Conservation (phyloP, 768 basidiomycete species). For the Xerocomus spinulosus region DNA sequence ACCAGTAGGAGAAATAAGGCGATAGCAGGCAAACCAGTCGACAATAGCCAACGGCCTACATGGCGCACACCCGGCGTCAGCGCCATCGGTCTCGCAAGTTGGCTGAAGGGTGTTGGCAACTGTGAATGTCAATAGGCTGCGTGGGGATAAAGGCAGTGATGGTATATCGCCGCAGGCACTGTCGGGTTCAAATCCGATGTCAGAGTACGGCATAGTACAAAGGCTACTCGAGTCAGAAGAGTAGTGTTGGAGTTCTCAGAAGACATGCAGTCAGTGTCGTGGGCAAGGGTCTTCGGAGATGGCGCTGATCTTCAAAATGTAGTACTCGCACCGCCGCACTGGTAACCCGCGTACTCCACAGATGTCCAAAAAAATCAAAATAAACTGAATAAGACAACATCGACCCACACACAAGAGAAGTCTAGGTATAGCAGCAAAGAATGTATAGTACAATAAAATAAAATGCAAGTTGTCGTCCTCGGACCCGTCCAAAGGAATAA, state of each 20-base stretch:
- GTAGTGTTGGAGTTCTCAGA: too few relatives aligned
- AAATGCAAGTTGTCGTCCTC: conserved; percentile 1
- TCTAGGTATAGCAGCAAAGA: conserved; percentile 6
- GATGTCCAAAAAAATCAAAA: background rate
- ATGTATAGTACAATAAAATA: conserved; percentile 25
- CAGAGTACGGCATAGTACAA: too few relatives aligned
- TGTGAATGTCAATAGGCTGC: too few relatives aligned
- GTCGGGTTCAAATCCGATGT: too few relatives aligned
- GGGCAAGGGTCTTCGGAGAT: too few relatives aligned
- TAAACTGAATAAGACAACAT: conserved; percentile 1
- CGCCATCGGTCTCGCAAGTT: conserved; percentile 5
- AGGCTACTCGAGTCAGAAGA: too few relatives aligned
- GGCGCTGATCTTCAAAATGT: too few relatives aligned
- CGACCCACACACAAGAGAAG: background rate
- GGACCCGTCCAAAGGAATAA: conserved; percentile 8
- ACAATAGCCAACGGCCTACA: conserved; percentile 12
- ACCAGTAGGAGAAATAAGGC: conserved; percentile 12
- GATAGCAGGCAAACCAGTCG: conserved; percentile 10
- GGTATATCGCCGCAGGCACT: background rate
- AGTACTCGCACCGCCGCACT: too few relatives aligned
- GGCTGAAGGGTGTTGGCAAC: background rate
- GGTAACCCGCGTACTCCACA: too few relatives aligned
- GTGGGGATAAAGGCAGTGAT: background rate
- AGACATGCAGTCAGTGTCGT: too few relatives aligned
- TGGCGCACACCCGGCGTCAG: conserved; percentile 24